These are phyloP conservation scores for Tetratostichococcus sp. DNA, from an alignment of 139 green algal species.

Conservation along the genomic window DNA sequence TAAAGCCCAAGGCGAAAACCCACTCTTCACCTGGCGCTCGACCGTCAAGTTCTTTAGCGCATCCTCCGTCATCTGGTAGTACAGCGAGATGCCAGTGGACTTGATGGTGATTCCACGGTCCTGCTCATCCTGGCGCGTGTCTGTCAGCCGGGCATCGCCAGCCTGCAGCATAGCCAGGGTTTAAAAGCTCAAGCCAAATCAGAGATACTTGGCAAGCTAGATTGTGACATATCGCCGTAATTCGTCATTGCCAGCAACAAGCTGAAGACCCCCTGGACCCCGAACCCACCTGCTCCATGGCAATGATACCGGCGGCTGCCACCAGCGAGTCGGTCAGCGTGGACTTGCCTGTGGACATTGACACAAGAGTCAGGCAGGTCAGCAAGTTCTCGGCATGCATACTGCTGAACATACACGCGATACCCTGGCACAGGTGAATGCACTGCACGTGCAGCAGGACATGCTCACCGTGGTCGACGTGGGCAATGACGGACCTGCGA, in stretches of 20 bases:
- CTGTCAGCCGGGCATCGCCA: constrained; percentile 86
- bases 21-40: constrained; percentile 34
- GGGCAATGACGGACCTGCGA: constrained; percentile 89
- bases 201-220: too few species aligned
- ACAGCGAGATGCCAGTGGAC: constrained; percentile 98
- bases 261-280: too few species aligned
- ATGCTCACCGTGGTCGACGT: constrained; percentile 82
- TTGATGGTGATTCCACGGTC: constrained; percentile 99
- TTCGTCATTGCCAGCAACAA: too few species aligned
- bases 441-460: too few species aligned
- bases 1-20: not conserved
- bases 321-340: constrained; percentile 97
- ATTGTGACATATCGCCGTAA: too few species aligned
- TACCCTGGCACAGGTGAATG: too few species aligned
- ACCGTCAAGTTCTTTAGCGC: constrained; percentile 73
- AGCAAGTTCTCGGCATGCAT: too few species aligned
- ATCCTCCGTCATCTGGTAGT: constrained; percentile 90
- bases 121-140: constrained; percentile 97
- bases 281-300: constrained; percentile 78
- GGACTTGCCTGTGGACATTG: constrained; percentile 74
- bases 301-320: constrained; percentile 98
- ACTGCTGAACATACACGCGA: too few species aligned
- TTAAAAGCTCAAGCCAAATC: too few species aligned
- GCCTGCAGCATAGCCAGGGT: constrained; percentile 42
- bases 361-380: not conserved